Evolutionary conservation across 106 monocot genomes (phyloP).

Genomic region (Platanthera guangdongensis): DNA sequence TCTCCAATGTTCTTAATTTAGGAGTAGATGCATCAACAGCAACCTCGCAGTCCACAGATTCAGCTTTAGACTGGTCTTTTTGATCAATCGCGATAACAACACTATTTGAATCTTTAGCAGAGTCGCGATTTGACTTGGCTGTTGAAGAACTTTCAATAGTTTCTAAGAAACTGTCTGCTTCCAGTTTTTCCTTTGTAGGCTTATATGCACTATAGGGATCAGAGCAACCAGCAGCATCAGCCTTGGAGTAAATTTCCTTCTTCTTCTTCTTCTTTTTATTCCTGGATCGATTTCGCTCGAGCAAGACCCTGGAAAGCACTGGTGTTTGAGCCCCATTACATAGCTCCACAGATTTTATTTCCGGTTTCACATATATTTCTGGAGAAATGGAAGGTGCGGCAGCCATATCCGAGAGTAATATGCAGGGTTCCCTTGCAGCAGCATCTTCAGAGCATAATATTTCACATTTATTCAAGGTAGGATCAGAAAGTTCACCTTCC

Average conservation of each 20-base stretch:
- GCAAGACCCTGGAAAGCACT: conserved; percentile 7
- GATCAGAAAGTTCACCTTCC: not conserved
- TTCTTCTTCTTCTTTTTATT: conserved; percentile 40
- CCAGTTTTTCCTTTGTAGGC: conserved; percentile 39
- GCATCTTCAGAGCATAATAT: not conserved
- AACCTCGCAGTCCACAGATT: conserved; percentile 62
- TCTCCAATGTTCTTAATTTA: conserved; percentile 19
- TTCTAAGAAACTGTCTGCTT: conserved; percentile 10
- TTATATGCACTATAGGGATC: conserved; percentile 75
- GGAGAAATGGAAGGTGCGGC: not conserved
- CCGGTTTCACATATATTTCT: conserved; percentile 2
- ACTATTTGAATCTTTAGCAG: conserved; percentile 12
- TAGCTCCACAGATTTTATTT: conserved; percentile 5
- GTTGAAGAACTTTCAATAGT: conserved; percentile 6
- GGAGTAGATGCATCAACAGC: conserved; percentile 40
- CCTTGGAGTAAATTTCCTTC: conserved; percentile 48
- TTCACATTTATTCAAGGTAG: not conserved
- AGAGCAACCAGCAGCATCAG: conserved; percentile 53
- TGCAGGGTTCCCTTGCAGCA: not conserved
- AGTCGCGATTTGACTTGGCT: conserved; percentile 7
- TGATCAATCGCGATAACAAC: conserved; percentile 9
- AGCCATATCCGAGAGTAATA: not conserved
- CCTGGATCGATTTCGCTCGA: conserved; percentile 20
- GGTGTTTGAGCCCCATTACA: not conserved
- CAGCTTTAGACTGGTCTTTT: conserved; percentile 30